Evolutionary conservation across 768 basidiomycete species (phyloP), one percentile per base, ranked within the genome.

Genomic region (Collybia sordida): DNA sequence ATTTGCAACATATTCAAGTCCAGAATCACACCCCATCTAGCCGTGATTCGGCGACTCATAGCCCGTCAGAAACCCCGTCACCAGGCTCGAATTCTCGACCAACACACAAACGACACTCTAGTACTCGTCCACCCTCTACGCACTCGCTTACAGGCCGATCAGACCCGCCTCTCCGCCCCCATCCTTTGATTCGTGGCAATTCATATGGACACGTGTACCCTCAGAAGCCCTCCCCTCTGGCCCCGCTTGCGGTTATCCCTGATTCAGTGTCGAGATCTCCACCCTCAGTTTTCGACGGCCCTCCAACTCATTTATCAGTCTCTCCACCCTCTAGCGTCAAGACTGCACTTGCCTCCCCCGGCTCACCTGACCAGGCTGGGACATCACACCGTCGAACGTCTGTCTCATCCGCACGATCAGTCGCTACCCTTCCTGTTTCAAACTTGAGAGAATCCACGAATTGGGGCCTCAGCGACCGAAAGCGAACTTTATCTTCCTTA

Each of bases 181-280:
- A 90, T 60, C 89, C 88, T 6, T 75, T 90, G 45, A 89, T 90
- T 55, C 83, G 88, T 48, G 87, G 86, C 7, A 77, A 83, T 54
- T 88, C 88, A 0, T 81, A 78, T 51, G 82, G 85, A 5, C 74
- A 76, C 45, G 68, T 74, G 3, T 66, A 70, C 64, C 58, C 74
- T 58, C 42, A 75, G 65, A 70, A 80, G 61, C 79, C 81, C 36
- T 63, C 73, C 1, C 78, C 81, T 37, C 71, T 86, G 12, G 72
- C 80, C 7, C 85, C 88, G 28, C 72, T 89, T 45, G 82, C 83
- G 1, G 77, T 84, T 38, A 78, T 80, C 7, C 72, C 80, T 17
- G 79, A 80, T 51, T 53, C 59, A n/a, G 73, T 76, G 7, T 67
- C 73, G 23, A 70, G 74, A 3, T 67, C 79, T 2, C 69, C 78